Evolutionary conservation across 176 grass and related monocot species (phyloP).

Genomic region (Alloteropsis semialata): DNA sequence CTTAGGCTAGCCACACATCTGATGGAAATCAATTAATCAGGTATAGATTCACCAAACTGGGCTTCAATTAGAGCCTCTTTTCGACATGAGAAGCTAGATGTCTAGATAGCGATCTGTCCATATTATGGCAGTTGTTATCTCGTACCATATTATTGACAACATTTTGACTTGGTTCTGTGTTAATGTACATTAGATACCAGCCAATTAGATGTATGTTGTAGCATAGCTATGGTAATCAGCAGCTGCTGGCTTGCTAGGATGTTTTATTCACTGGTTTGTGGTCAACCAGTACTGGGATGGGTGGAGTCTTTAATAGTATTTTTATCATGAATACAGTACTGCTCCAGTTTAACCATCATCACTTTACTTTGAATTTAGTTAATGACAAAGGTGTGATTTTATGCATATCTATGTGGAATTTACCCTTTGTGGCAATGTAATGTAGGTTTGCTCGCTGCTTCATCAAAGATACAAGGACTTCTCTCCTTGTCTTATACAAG

Average conservation of each 20-base stretch:
- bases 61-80: neutral
- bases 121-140: neutral
- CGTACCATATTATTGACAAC: neutral
- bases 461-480: slow-evolving; percentile 99
- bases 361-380: neutral
- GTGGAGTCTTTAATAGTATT: neutral
- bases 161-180: slow-evolving; percentile 1
- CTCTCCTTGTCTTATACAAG: slow-evolving; percentile 90
- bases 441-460: slow-evolving; percentile 94
- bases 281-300: neutral
- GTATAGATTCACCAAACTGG: neutral
- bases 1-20: neutral
- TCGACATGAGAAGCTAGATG: neutral
- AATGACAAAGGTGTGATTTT: slow-evolving; percentile 3
- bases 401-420: slow-evolving; percentile 2
- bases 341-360: neutral
- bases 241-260: neutral
- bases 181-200: neutral
- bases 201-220: neutral
- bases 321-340: neutral
- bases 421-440: slow-evolving; percentile 16
- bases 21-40: neutral
- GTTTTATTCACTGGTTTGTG: neutral
- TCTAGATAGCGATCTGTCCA: neutral
- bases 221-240: neutral